Evolutionary conservation across 2,329 filamentous ascomycete genomes (phyloP).

Genomic region (Apiospora aurea): DNA sequence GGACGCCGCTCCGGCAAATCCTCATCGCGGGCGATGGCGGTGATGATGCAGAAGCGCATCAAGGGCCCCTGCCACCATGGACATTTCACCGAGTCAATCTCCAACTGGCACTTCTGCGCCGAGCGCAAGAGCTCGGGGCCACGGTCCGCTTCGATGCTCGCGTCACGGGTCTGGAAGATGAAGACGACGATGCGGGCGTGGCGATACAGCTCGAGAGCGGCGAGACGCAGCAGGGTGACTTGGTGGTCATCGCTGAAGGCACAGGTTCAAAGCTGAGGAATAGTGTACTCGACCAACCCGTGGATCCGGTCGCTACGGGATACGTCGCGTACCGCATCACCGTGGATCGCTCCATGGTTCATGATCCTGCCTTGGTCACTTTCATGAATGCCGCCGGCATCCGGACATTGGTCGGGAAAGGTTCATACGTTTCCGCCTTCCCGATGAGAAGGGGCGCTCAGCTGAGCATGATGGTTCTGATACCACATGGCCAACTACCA

Average conservation of each 20-base stretch:
- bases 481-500: not conserved
- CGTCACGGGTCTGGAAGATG: not conserved
- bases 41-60: too few relatives aligned
- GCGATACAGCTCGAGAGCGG: not conserved
- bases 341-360: not conserved
- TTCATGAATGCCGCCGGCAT: not conserved
- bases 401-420: not conserved
- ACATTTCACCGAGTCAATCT: not conserved
- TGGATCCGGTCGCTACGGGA: not conserved
- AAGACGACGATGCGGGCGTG: not conserved
- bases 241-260: slow-evolving; percentile 17
- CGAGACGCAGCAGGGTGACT: not conserved
- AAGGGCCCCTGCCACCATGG: not conserved
- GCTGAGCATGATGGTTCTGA: not conserved
- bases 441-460: not conserved
- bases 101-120: not conserved
- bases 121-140: not conserved
- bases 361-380: not conserved
- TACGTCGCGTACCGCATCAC: slow-evolving; percentile 1
- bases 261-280: not conserved
- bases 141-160: not conserved
- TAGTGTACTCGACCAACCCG: not conserved
- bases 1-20: too few relatives aligned
- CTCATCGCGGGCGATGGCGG: too few relatives aligned
- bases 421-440: not conserved